Evolutionary conservation across 495 filamentous ascomycete species (phyloP), one percentile per base, ranked within the genome.

Genomic region (Trypethelium eluteriae): DNA sequence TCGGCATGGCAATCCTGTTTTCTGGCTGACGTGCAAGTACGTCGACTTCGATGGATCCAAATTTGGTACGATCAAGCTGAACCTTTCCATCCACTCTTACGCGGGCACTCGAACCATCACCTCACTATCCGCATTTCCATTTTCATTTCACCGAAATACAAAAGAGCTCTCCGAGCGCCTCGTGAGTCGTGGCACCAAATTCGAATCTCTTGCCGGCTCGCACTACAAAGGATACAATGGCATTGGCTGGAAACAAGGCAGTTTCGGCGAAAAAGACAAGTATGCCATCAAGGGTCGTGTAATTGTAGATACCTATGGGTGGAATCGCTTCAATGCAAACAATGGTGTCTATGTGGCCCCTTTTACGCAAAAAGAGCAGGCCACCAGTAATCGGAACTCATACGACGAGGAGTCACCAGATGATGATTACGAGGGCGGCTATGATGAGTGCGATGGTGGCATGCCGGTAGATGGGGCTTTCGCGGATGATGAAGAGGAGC

Each of bases 141-240:
- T 88, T 0, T 74, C 75, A 5, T 86, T 80, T 69, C 86, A 89
- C 72, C 67, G 75, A 0, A 75, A 82, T 11, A 71, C 75, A 39
- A 74, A 79, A 0, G 75, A 71, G 18, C 70, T 86, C 12, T 69
- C 69, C 32, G 64, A 61, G 14, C 67, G 72, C 11, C 68, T 80
- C 5, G 70, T 76, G 47, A 69, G 75, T 67, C 75, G 77, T 10
- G 78, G 77, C 36, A 68, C 68, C 39, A 75, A 72, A 66, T 68
- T 77, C 18, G 78, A 79, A 67, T 50, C 62, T 47, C 78, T 86
- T n/a, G 79, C 80, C 44, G 86, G 87, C 0, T 83, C 82, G 50
- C 82, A 86, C 69, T 88, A 88, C 77, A 85, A 83, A 69, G 73
- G 79, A 7, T 89, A 88, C 70, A 75, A 81, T 32, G 87, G 85